A percentile compares a stretch with the other conserved stretches of the same genome.
Evolutionary conservation across 768 basidiomycete species (phyloP).

Genomic region (Rhodotorula taiwanensis): DNA sequence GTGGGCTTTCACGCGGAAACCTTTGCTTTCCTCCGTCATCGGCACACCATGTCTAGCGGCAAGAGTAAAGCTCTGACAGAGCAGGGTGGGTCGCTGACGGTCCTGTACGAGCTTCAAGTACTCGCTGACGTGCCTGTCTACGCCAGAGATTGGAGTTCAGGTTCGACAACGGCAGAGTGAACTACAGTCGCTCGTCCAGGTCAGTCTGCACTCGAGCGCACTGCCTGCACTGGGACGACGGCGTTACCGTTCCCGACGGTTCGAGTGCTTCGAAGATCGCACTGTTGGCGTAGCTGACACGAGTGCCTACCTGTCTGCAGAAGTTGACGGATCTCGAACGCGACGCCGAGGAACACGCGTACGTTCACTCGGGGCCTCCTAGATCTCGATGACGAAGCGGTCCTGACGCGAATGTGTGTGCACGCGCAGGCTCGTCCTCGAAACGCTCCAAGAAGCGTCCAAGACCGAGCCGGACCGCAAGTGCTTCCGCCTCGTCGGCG

Average conservation of each 20-base stretch:
- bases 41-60: neutral
- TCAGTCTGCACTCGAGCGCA: no score
- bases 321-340: slow-evolving; percentile 80
- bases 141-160: slow-evolving; percentile 18
- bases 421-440: slow-evolving; percentile 68
- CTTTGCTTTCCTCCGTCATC: neutral
- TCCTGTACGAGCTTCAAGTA: no score
- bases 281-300: no score
- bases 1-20: no score
- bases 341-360: slow-evolving; percentile 94
- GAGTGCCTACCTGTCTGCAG: slow-evolving; percentile 2
- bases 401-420: slow-evolving; percentile 6
- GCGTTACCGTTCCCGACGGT: no score
- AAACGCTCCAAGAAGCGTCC: slow-evolving; percentile 74
- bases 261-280: no score
- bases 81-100: slow-evolving; percentile 2
- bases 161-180: slow-evolving; percentile 15
- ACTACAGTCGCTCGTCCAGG: slow-evolving; percentile 23
- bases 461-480: slow-evolving; percentile 79
- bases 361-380: slow-evolving; percentile 42
- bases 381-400: neutral
- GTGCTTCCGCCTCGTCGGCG: slow-evolving; percentile 94
- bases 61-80: neutral
- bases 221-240: no score
- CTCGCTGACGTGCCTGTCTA: no score